Percentiles rank a stretch among this genome's conserved stretches.
Evolutionary conservation across 1,284 basidiomycete species (phyloP).

Genomic region (Pascua sp.): DNA sequence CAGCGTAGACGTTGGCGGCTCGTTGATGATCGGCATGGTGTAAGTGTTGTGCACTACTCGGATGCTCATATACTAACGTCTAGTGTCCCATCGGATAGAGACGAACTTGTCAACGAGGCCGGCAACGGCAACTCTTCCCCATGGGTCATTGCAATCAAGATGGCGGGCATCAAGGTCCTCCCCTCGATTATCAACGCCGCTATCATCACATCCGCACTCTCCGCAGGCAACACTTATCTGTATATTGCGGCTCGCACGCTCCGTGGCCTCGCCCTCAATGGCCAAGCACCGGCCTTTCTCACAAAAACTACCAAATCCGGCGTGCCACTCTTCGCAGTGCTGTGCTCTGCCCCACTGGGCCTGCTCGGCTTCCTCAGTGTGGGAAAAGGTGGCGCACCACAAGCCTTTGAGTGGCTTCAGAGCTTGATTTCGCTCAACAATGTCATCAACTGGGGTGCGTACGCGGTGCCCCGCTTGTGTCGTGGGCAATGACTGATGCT

Average conservation of each 20-base stretch:
- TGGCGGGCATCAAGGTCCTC: slow-evolving; percentile 59
- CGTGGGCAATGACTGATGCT: not conserved
- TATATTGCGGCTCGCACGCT: slow-evolving; percentile 49
- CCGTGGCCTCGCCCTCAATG: slow-evolving; percentile 54
- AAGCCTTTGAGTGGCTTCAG: slow-evolving; percentile 55
- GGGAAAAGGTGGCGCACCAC: slow-evolving; percentile 60
- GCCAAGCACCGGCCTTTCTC: slow-evolving; percentile 75
- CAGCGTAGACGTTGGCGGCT: slow-evolving; percentile 1
- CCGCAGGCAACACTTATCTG: slow-evolving; percentile 52
- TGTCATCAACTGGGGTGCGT: slow-evolving; percentile 5
- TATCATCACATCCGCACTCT: slow-evolving; percentile 57
- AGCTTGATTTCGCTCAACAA: slow-evolving; percentile 33
- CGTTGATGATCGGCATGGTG: slow-evolving; percentile 7
- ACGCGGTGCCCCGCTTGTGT: not conserved
- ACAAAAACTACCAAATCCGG: slow-evolving; percentile 63
- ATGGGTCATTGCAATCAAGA: slow-evolving; percentile 55
- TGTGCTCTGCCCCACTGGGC: slow-evolving; percentile 61
- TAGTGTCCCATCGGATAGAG: slow-evolving; percentile 42
- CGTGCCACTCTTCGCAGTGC: slow-evolving; percentile 67
- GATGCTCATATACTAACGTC: slow-evolving; percentile 62
- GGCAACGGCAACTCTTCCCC: slow-evolving; percentile 35
- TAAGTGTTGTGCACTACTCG: slow-evolving; percentile 59
- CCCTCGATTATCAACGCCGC: slow-evolving; percentile 67
- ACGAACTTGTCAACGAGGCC: not conserved
- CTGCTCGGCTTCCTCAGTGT: slow-evolving; percentile 57